Conservation (phyloP, 805 yeast genomes). For the Tetrapisispora pingtungensis region DNA sequence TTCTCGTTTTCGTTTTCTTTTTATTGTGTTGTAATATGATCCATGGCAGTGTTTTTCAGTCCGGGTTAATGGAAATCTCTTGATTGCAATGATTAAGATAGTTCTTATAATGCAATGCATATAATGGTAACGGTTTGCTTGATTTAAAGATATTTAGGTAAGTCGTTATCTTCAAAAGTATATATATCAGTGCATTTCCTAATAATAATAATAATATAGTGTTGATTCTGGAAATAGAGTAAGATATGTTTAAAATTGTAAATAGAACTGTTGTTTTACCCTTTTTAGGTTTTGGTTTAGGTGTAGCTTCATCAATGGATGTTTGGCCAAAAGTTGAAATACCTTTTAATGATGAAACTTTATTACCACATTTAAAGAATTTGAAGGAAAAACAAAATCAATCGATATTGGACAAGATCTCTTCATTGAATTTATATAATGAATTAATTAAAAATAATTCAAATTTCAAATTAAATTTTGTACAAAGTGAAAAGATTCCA, state of each 20-base stretch:
- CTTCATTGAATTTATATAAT: conserved; percentile 10
- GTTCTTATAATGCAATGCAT: too few relatives aligned
- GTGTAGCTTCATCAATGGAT: conserved; percentile 20
- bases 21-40: too few relatives aligned
- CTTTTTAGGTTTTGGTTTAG: conserved; percentile 22
- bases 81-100: too few relatives aligned
- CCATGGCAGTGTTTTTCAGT: too few relatives aligned
- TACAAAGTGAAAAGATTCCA: conserved; percentile 42
- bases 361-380: conserved; percentile 4
- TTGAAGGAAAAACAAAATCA: conserved; percentile 20
- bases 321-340: conserved; percentile 26
- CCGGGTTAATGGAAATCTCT: too few relatives aligned
- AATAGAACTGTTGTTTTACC: conserved; percentile 22
- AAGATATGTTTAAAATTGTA: background rate
- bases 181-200: too few relatives aligned
- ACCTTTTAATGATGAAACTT: conserved; percentile 10
- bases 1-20: too few relatives aligned
- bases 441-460: conserved; percentile 13
- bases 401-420: conserved; percentile 20
- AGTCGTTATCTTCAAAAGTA: too few relatives aligned
- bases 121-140: too few relatives aligned
- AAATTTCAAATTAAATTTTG: conserved; percentile 8
- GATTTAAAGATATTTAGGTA: too few relatives aligned
- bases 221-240: too few relatives aligned
- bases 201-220: too few relatives aligned